Evolutionary conservation across 108 stramenopile species (phyloP), one percentile per base, ranked within the genome.

Genomic region (Cyclotella sp.): DNA sequence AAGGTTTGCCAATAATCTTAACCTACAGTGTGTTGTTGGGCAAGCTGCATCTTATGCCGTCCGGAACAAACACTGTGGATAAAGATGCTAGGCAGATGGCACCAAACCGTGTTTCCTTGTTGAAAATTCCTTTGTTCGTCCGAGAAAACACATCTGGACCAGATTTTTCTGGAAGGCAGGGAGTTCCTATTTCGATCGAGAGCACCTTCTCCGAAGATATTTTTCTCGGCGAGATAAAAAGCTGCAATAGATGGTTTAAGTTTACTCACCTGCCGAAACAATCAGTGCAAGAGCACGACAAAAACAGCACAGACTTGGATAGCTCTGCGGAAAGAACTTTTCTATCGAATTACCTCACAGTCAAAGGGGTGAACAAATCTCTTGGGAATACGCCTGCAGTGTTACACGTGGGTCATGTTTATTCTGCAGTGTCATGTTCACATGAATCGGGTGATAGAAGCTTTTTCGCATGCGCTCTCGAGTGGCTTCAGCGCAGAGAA

Each of bases 1-100:
- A 91, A 39, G 65, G 76, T 16, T 75, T 92, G 43, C 94, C 94
- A 0, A 81, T 95, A 29, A 73, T 95, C 43, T 78, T 72, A 43
- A 73, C 81, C 11, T 91, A 85, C 62, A 89, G 88, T 59, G 88
- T 89, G 0, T 67, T 92, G 2, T 74, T 82, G 49, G 93, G 91
- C 27, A 79, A 90, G 76, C 53, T 94, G 40, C 68, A 89, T 43
- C 63, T 84, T 39, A 69, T 60, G 12, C 79, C 74, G 34, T 65
- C 63, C 2, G 40, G 12, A 19, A 51, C 9, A n/a, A 39, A 15
- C 28, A 22, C 9, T 18, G 29, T 27, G 27, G 18, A 9, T 27
- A 26, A 77, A 27, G 53, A 61, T 22, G 15, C 24, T 34, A 46
- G 12, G 41, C 60, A 45, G 29, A 42, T n/a, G 43, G 0, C 22